Conservation (phyloP, 192 early-diverging fungal genomes). For the Backusella tarrabulga region DNA sequence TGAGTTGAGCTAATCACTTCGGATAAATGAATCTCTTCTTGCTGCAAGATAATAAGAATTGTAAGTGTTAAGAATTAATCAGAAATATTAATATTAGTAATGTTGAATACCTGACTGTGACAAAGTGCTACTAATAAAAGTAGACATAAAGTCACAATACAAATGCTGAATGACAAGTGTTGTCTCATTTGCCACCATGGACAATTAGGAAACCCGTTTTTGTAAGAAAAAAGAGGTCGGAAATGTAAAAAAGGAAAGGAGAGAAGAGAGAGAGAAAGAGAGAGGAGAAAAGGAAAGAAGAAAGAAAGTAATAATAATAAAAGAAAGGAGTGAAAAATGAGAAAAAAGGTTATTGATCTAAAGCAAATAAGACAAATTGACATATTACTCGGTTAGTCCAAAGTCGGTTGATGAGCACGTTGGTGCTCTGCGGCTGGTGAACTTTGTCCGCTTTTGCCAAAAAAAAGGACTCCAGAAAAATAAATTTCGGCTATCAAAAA, state of each 20-base stretch:
- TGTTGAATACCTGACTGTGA: background rate
- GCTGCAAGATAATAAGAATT: background rate
- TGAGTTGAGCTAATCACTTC: background rate
- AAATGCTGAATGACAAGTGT: background rate
- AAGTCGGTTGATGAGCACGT: slow-evolving; percentile 1
- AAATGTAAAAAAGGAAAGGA: background rate
- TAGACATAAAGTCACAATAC: background rate
- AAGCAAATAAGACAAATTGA: background rate
- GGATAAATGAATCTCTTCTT: background rate
- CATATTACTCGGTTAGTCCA: background rate
- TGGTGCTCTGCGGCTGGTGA: background rate
- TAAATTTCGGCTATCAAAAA: no score
- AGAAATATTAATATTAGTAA: background rate
- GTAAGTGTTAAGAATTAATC: background rate
- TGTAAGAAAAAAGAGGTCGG: background rate
- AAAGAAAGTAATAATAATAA: background rate
- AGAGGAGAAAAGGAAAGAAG: background rate
- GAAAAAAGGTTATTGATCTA: background rate
- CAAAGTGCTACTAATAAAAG: background rate
- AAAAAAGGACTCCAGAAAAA: no score
- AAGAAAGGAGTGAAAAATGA: background rate
- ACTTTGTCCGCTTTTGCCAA: no score
- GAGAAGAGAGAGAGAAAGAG: background rate
- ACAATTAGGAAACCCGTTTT: background rate
- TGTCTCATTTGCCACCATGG: background rate